Conservation (phyloP, 768 basidiomycete species). For the Fomitopsis serialis region DNA sequence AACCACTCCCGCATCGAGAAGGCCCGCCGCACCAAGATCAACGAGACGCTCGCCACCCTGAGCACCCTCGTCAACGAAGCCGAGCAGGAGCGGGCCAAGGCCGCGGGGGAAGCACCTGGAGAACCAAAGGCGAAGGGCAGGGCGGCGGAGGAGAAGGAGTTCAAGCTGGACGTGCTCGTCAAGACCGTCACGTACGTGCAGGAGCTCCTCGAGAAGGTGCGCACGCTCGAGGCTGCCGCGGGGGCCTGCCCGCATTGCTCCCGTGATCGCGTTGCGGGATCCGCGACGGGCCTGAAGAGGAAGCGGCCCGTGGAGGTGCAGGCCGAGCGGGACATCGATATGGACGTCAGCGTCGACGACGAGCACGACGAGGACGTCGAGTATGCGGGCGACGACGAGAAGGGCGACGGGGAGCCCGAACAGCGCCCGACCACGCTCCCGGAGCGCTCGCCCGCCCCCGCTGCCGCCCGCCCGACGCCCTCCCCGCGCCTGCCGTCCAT, state of each 20-base stretch:
- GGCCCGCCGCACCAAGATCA: constrained; percentile 91
- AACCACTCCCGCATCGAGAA: constrained; percentile 97
- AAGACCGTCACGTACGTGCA: constrained; percentile 76
- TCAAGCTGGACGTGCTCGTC: constrained; percentile 88
- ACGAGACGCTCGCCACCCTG: constrained; percentile 77
- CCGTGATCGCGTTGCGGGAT: not conserved
- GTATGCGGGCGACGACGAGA: constrained; percentile 12
- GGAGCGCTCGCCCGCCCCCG: not conserved
- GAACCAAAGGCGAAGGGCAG: constrained; percentile 64
- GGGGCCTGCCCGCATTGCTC: constrained; percentile 10
- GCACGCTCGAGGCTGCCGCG: constrained; percentile 25
- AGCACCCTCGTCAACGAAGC: constrained; percentile 60
- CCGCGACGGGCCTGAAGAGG: constrained; percentile 16
- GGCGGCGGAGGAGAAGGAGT: constrained; percentile 77
- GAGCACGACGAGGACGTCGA: constrained; percentile 1
- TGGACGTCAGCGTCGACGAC: not conserved
- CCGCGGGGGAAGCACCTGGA: constrained; percentile 19
- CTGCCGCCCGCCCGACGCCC: constrained; percentile 5
- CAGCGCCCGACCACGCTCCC: constrained; percentile 12
- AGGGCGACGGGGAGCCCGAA: constrained; percentile 11
- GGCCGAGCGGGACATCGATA: not conserved
- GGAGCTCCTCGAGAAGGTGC: constrained; percentile 56
- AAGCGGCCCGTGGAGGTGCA: constrained; percentile 7
- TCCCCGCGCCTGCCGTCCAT: constrained; percentile 57
- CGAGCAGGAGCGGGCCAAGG: constrained; percentile 26